These are phyloP conservation scores for Dittrichia graveolens DNA, from an alignment of 129 eudicot species.

Conservation along the genomic window DNA sequence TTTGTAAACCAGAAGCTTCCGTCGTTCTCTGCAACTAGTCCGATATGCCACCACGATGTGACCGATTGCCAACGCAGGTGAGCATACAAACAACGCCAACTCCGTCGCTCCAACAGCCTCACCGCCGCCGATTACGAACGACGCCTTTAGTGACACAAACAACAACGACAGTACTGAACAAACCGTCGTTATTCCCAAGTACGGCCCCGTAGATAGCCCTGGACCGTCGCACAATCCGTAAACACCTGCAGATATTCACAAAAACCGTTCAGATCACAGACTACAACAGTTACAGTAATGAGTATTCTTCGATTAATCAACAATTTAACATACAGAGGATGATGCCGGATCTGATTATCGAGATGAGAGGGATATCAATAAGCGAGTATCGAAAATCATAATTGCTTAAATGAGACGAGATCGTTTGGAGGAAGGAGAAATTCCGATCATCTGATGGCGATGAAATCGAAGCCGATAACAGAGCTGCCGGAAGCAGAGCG, in stretches of 20 bases:
- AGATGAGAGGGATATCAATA: conserved; percentile 81
- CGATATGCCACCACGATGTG: conserved; percentile 90
- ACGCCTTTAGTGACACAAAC: conserved; percentile 77
- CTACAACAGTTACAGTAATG: neutral
- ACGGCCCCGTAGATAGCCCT: conserved; percentile 74
- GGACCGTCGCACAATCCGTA: conserved; percentile 92
- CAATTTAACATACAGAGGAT: conserved; percentile 60
- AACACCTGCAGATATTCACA: conserved; percentile 54
- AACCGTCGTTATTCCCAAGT: conserved; percentile 69
- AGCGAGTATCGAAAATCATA: conserved; percentile 79
- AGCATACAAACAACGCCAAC: conserved; percentile 64
- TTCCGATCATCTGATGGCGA: conserved; percentile 14
- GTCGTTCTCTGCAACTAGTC: conserved; percentile 83
- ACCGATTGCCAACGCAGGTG: conserved; percentile 62
- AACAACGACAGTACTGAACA: conserved; percentile 72
- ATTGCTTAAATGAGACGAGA: conserved; percentile 47
- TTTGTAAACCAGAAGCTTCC: conserved; percentile 89
- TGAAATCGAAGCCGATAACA: conserved; percentile 60
- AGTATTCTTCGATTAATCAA: too few relatives aligned
- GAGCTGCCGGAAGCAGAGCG: conserved; percentile 69
- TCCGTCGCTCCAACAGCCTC: conserved; percentile 45
- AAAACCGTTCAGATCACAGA: conserved; percentile 6
- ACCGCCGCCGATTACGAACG: conserved; percentile 56
- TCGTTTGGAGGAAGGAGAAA: conserved; percentile 44
- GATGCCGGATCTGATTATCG: conserved; percentile 70